Evolutionary conservation across 1,284 basidiomycete genomes (phyloP), one percentile per base, ranked within the genome.

Genomic region (Violaceomyces palustris): DNA sequence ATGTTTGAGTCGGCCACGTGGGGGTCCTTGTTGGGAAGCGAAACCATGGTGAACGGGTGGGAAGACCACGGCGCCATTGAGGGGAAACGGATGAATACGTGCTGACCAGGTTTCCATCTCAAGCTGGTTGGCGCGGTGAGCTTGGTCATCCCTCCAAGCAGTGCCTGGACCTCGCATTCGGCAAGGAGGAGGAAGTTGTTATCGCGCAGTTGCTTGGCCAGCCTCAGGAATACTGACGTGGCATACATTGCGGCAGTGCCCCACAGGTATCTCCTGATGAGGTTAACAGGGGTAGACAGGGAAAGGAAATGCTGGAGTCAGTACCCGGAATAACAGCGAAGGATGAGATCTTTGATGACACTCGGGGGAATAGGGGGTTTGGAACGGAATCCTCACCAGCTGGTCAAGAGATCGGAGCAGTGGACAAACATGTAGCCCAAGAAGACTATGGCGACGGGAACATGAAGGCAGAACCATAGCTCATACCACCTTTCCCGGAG

Each of bases 11-110:
- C 41, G 4, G 47, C 29, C n/a, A n/a, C n/a, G n/a, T n/a, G n/a
- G n/a, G n/a, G n/a, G 10, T 53, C 31, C 3, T 50, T 37, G 11
- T 57, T 47, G 6, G 67, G 57, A 35, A 67, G 40, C 14, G 61
- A 67, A 2, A 63, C 36, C 25, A 69, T 58, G n/a, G 68, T 70
- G 30, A 69, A 70, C 1, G 68, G 68, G 26, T 70, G 68, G 15
- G 52, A 50, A 11, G 61, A 54, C 35, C 44, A 21, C 1, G 60
- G 56, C 6, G 40, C 41, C 4, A 68, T 29, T 7, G 50, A 48
- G 6, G 67, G 67, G 19, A 71, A 66, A 34, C 64, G 61, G 14
- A 71, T 35, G 22, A 60, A 69, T 5, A 71, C 54, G 38, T 69
- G 64, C 32, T 69, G 64, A 5, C 66, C 67, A 2, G 64, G 51